Evolutionary conservation across 768 basidiomycete genomes (phyloP).

Genomic region (Suillus bovinus): DNA sequence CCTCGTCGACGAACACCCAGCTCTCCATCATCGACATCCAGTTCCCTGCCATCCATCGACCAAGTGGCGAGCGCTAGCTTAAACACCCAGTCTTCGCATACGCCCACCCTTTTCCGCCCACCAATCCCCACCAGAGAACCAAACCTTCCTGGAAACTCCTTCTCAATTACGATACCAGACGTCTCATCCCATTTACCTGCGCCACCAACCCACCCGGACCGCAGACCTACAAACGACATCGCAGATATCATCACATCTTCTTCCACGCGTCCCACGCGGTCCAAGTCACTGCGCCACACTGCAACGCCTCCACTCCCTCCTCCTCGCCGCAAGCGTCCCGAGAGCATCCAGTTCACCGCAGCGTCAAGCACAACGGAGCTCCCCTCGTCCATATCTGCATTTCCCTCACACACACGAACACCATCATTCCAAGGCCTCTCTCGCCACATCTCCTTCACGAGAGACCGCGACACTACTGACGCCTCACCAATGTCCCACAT

Average conservation of each 20-base stretch:
- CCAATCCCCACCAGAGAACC: constrained; percentile 23
- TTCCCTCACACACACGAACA: constrained; percentile 15
- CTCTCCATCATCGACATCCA: constrained; percentile 34
- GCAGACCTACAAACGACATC: constrained; percentile 35
- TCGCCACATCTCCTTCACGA: constrained; percentile 42
- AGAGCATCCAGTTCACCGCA: constrained; percentile 56
- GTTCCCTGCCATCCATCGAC: constrained; percentile 39
- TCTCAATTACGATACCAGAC: constrained; percentile 25
- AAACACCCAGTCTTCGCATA: constrained; percentile 13
- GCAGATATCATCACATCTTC: constrained; percentile 27
- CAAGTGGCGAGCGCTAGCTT: constrained; percentile 42
- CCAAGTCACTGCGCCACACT: constrained; percentile 55
- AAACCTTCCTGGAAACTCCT: neutral
- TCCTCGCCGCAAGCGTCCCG: constrained; percentile 53
- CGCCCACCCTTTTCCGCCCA: constrained; percentile 20
- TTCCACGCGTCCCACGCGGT: constrained; percentile 47
- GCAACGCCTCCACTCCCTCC: constrained; percentile 44
- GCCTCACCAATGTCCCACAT: constrained; percentile 40
- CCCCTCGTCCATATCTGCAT: constrained; percentile 4
- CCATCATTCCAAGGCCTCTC: constrained; percentile 31
- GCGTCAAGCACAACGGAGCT: constrained; percentile 17
- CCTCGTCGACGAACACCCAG: constrained; percentile 39
- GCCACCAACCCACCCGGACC: constrained; percentile 59
- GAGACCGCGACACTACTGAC: constrained; percentile 21
- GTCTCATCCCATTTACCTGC: constrained; percentile 35